Conservation (phyloP, 345 rosid genomes). For the Gossypium bickii region DNA sequence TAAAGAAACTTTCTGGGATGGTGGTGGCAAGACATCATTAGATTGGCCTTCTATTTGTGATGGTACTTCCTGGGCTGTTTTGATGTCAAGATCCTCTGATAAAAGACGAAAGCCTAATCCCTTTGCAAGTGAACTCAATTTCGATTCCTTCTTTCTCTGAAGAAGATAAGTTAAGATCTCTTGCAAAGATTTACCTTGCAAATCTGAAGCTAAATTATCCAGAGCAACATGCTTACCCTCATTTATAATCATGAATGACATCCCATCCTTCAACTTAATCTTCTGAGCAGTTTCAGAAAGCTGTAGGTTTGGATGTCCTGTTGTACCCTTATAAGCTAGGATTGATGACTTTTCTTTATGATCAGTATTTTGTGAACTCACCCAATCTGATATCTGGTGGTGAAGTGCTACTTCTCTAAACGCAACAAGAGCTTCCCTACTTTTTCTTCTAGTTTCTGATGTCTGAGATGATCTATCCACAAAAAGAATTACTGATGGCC, state of each 20-base stretch:
- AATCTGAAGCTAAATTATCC: slow-evolving; percentile 45
- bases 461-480: slow-evolving; percentile 73
- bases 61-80: slow-evolving; percentile 34
- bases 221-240: slow-evolving; percentile 52
- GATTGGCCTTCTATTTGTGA: slow-evolving; percentile 39
- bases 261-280: slow-evolving; percentile 51
- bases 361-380: slow-evolving; percentile 25
- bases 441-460: slow-evolving; percentile 46
- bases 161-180: slow-evolving; percentile 60
- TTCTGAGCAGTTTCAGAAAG: slow-evolving; percentile 36
- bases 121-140: slow-evolving; percentile 74
- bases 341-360: slow-evolving; percentile 32
- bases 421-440: slow-evolving; percentile 59
- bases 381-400: slow-evolving; percentile 30
- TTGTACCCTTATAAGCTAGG: slow-evolving; percentile 31
- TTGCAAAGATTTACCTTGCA: slow-evolving; percentile 65
- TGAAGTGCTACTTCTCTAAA: slow-evolving; percentile 61
- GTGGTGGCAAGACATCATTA: slow-evolving; percentile 29
- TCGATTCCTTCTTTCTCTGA: slow-evolving; percentile 55
- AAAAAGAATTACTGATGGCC: slow-evolving; percentile 74
- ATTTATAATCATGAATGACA: slow-evolving; percentile 65
- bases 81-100: slow-evolving; percentile 63
- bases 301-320: slow-evolving; percentile 42
- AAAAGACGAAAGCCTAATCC: slow-evolving; percentile 79
- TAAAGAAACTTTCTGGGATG: slow-evolving; percentile 33